These are phyloP conservation scores for Mortierella sp. DNA, from an alignment of 371 early-diverging fungal species.

Conservation along the genomic window DNA sequence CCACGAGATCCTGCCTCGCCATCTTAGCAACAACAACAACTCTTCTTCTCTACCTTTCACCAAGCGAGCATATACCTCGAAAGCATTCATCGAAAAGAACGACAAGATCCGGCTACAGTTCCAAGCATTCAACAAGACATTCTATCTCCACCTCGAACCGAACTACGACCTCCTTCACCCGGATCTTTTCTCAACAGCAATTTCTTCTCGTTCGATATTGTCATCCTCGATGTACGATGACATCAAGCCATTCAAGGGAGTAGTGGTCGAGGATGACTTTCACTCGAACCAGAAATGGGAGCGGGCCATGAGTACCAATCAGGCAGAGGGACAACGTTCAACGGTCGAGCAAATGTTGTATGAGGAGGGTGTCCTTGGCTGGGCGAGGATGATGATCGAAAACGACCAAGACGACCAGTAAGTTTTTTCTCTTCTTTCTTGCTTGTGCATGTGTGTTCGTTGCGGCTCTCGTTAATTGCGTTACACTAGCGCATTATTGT, in stretches of 20 bases:
- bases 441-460: neutral
- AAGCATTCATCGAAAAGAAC: slow-evolving; percentile 44
- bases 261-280: slow-evolving; percentile 58
- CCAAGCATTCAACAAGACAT: slow-evolving; percentile 79
- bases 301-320: slow-evolving; percentile 47
- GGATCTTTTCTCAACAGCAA: slow-evolving; percentile 17
- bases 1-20: slow-evolving; percentile 43
- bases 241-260: slow-evolving; percentile 72
- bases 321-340: slow-evolving; percentile 27
- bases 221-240: slow-evolving; percentile 61
- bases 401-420: slow-evolving; percentile 59
- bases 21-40: neutral
- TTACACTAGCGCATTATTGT: neutral
- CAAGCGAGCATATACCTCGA: neutral
- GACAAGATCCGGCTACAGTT: slow-evolving; percentile 75
- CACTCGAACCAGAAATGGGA: slow-evolving; percentile 54
- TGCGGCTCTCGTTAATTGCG: neutral
- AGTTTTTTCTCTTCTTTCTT: neutral
- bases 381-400: slow-evolving; percentile 77
- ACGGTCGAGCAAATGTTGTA: slow-evolving; percentile 56
- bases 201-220: neutral
- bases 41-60: neutral
- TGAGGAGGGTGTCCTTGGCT: slow-evolving; percentile 68
- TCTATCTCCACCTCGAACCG: slow-evolving; percentile 77
- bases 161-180: slow-evolving; percentile 84